Evolutionary conservation across 1,284 basidiomycete genomes (phyloP), one percentile per base, ranked within the genome.

Genomic region (Puccinia novopanici): DNA sequence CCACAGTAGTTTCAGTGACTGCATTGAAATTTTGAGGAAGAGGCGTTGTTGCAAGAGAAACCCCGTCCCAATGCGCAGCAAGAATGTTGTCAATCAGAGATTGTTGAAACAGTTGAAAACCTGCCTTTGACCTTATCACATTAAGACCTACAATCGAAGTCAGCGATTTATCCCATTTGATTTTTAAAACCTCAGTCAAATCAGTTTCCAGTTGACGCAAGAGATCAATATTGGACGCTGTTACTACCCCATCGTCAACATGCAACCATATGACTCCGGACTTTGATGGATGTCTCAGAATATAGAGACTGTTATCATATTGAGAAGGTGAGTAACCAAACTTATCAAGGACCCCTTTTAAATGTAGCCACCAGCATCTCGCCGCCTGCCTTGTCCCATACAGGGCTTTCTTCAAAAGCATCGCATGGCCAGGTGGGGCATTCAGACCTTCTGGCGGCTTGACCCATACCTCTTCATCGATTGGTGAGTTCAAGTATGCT

Each of bases 371-470:
- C 52, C 71, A 73, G 27, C 71, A 73, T 3, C 48, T 1, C 1
- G 52, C 71, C 2, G 71, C 71, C 34, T 73, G 50, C 5, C 34
- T 54, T 0, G 71, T 73, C 5, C 45, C 42, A 73, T 73, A 73
- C 4, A 73, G 34, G 2, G n/a, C 71, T 40, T 73, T 55, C 48
- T 73, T 54, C 8, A 73, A 48, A 6, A 30, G 8, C 2, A 55
- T 1, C 9, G 2, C 27, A 0, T 55, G 10, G 2, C 24, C 30
- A 34, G 52, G 1, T 3, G 10, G n/a, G 17, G 34, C 19, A 24
- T 3, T 24, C 48, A 73, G 9, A 3, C 71, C 71, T 30, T 24
- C 19, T 13, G 48, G 48, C 0, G 50, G n/a, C 50, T 55, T 30
- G 12, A 73, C 15, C 45, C 52, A 73, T 1, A 73, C 52, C 13